Percentiles rank a stretch among this genome's conserved stretches.
phyloP scores from a whole-genome alignment of 768 basidiomycete genomes.

The Dioszegia crocea region DNA sequence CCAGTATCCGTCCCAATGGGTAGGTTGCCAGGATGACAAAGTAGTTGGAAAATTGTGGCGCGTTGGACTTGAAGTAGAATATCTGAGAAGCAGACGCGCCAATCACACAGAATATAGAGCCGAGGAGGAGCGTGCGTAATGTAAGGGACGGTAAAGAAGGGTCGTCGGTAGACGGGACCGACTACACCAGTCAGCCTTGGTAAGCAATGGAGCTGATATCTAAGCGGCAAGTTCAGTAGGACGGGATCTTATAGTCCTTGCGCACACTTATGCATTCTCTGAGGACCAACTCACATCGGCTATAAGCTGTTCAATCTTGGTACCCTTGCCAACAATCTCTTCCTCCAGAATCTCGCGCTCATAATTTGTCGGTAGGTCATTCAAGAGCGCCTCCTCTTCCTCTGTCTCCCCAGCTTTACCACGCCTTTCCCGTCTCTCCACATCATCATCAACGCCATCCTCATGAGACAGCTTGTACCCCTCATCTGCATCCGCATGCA shows the following conservation, averaged over 20 bases:
- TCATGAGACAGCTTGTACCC: background rate
- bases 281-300: slow-evolving; percentile 29
- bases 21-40: slow-evolving; percentile 49
- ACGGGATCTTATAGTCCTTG: too few species aligned
- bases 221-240: too few species aligned
- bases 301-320: slow-evolving; percentile 42
- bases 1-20: slow-evolving; percentile 47
- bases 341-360: slow-evolving; percentile 8
- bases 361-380: slow-evolving; percentile 1
- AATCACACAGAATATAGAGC: slow-evolving; percentile 43
- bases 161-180: slow-evolving; percentile 49
- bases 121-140: slow-evolving; percentile 45
- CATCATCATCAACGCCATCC: background rate
- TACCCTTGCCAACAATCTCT: slow-evolving; percentile 32
- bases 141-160: slow-evolving; percentile 47
- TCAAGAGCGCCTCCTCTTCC: slow-evolving; percentile 5
- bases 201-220: background rate
- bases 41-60: slow-evolving; percentile 44
- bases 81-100: slow-evolving; percentile 48
- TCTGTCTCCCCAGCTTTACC: background rate
- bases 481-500: background rate
- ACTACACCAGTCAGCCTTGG: slow-evolving; percentile 18
- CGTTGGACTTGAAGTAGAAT: slow-evolving; percentile 50
- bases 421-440: background rate
- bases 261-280: background rate